Percentiles rank a stretch among this genome's conserved stretches.
Evolutionary conservation across 2,329 filamentous ascomycete species (phyloP).

Genomic region (Colletotrichum nymphaeae): DNA sequence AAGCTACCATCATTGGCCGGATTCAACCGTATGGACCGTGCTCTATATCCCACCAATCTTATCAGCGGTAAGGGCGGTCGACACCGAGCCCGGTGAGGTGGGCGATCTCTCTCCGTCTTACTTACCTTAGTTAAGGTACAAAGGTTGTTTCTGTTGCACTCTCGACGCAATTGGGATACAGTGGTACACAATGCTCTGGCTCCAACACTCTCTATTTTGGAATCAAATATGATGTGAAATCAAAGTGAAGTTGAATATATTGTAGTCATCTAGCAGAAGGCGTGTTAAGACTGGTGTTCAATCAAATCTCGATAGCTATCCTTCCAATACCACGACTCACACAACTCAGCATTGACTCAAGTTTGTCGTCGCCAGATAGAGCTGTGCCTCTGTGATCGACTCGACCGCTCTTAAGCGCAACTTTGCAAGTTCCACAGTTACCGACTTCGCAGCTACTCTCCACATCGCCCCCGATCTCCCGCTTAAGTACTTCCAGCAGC

Average conservation of each 20-base stretch:
- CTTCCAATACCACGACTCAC: conserved; percentile 63
- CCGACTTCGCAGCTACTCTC: conserved; percentile 65
- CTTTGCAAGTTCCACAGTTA: conserved; percentile 65
- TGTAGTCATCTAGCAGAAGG: neutral
- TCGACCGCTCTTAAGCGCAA: conserved; percentile 53
- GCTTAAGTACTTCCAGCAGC: conserved; percentile 59
- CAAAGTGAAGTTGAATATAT: neutral
- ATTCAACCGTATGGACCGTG: neutral
- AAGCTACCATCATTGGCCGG: neutral
- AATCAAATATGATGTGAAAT: no score
- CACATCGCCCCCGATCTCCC: conserved; percentile 53
- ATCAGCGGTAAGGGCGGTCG: neutral
- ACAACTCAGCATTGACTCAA: conserved; percentile 59
- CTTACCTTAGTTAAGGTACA: no score
- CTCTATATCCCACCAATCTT: neutral
- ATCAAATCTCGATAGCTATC: conserved; percentile 60
- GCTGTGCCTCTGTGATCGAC: conserved; percentile 63
- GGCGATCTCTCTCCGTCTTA: neutral
- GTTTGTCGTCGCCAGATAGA: conserved; percentile 57
- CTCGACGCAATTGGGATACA: no score
- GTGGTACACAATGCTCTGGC: no score
- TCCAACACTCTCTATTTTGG: neutral
- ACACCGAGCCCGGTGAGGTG: neutral
- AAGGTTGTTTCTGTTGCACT: no score
- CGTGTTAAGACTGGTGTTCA: neutral